phyloP scores from a whole-genome alignment of 2,329 filamentous ascomycete species.

The Penicillium janthinellum region DNA sequence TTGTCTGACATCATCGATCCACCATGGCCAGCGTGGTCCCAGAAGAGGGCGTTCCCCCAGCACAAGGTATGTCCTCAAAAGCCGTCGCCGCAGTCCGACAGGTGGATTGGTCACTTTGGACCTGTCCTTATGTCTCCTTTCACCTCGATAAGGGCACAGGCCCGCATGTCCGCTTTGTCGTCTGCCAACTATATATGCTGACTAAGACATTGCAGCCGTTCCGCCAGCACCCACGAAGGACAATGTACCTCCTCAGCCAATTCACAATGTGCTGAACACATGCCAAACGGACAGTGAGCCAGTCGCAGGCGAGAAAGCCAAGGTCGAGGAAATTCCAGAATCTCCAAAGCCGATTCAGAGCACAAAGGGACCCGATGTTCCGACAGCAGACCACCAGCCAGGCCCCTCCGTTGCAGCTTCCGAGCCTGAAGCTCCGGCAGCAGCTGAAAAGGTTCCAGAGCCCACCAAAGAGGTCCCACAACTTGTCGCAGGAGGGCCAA shows the following conservation, averaged over 20 bases:
- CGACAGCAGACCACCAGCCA: constrained; percentile 7
- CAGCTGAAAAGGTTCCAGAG: constrained; percentile 11
- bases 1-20: constrained; percentile 26
- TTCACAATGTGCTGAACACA: constrained; percentile 18
- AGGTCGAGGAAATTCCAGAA: constrained; percentile 8
- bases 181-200: constrained; percentile 15
- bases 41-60: constrained; percentile 15
- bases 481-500: background rate
- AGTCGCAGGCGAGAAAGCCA: constrained; percentile 3
- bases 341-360: constrained; percentile 12
- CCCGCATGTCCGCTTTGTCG: background rate
- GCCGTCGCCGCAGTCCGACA: background rate
- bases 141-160: background rate
- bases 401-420: constrained; percentile 11
- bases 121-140: background rate
- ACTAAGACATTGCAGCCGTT: constrained; percentile 17
- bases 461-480: background rate
- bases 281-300: constrained; percentile 17
- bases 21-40: constrained; percentile 32
- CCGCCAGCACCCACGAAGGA: constrained; percentile 9
- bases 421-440: constrained; percentile 13
- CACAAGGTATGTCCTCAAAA: constrained; percentile 28
- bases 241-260: constrained; percentile 18
- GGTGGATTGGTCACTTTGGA: constrained; percentile 7
- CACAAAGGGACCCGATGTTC: constrained; percentile 10